Evolutionary conservation across 139 green algal species (phyloP).

Genomic region (Mychonastes homosphaera): DNA sequence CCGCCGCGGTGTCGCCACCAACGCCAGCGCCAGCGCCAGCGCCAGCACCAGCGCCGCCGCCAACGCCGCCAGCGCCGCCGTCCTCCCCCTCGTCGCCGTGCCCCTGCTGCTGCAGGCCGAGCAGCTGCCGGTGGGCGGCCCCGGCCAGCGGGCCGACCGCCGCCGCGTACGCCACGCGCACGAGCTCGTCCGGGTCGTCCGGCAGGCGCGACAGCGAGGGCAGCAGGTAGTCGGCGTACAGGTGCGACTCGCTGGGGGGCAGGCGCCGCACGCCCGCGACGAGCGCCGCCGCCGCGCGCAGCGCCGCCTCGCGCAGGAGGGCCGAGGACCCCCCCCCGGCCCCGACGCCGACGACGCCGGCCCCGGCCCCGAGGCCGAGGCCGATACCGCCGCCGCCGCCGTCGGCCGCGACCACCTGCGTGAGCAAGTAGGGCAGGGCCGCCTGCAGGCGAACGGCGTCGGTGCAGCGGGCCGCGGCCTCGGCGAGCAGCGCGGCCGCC

Average conservation of each 20-base stretch:
- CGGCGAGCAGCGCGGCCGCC: constrained; percentile 52
- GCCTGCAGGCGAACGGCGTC: constrained; percentile 73
- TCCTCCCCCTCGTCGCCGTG: constrained; percentile 24
- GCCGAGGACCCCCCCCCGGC: too few relatives aligned
- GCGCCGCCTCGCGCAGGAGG: too few relatives aligned
- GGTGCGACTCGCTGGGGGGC: constrained; percentile 36
- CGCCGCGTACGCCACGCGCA: constrained; percentile 63
- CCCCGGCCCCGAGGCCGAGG: too few relatives aligned
- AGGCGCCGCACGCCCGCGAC: too few relatives aligned
- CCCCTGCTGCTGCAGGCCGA: constrained; percentile 39
- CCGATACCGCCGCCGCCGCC: too few relatives aligned
- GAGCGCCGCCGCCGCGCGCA: too few relatives aligned
- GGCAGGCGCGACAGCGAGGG: constrained; percentile 78
- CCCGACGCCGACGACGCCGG: too few relatives aligned
- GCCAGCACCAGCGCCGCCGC: background rate
- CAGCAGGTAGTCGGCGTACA: constrained; percentile 91
- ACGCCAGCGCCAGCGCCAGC: background rate
- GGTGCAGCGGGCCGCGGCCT: constrained; percentile 37
- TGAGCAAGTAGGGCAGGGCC: constrained; percentile 74
- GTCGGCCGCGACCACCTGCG: constrained; percentile 38
- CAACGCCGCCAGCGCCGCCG: background rate
- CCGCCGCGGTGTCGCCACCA: background rate
- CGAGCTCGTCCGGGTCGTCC: constrained; percentile 67
- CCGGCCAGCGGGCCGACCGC: constrained; percentile 48
- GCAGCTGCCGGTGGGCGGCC: constrained; percentile 54